Conservation (phyloP, 768 basidiomycete species). For the Podaxis sp. region DNA sequence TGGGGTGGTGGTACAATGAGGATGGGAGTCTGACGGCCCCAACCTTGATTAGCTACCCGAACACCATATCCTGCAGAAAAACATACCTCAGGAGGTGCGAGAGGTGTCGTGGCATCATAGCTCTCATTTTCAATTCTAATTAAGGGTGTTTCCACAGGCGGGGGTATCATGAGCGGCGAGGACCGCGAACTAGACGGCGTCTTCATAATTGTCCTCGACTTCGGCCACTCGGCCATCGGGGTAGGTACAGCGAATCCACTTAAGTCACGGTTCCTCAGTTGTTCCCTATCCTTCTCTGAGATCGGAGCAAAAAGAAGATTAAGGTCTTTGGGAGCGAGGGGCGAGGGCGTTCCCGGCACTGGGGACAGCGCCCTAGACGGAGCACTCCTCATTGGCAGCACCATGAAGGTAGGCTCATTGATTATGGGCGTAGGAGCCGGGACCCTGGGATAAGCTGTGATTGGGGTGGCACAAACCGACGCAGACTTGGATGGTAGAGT, state of each 20-base stretch:
- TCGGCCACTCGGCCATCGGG: constrained; percentile 25
- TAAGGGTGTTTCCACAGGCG: constrained; percentile 11
- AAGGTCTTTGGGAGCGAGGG: constrained; percentile 48
- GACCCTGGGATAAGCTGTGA: constrained; percentile 27
- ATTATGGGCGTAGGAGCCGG: constrained; percentile 31
- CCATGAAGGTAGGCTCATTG: constrained; percentile 15
- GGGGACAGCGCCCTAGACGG: constrained; percentile 21
- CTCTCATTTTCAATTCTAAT: constrained; percentile 27
- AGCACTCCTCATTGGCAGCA: constrained; percentile 11
- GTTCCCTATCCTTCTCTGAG: constrained; percentile 37
- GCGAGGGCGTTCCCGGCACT: constrained; percentile 38
- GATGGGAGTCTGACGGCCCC: constrained; percentile 34
- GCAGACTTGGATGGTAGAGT: constrained; percentile 19
- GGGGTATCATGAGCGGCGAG: constrained; percentile 12
- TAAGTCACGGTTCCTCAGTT: constrained; percentile 47
- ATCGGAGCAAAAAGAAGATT: constrained; percentile 43
- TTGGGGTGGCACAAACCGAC: constrained; percentile 25
- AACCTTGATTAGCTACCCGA: background rate
- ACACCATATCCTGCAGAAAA: background rate
- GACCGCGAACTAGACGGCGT: constrained; percentile 7
- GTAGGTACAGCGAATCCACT: constrained; percentile 27
- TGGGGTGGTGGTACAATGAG: constrained; percentile 41
- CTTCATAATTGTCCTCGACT: constrained; percentile 13
- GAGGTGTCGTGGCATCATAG: constrained; percentile 43
- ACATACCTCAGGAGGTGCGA: constrained; percentile 48